Evolutionary conservation across 2,329 filamentous ascomycete genomes (phyloP).

Genomic region (Epichloe sylvatica): DNA sequence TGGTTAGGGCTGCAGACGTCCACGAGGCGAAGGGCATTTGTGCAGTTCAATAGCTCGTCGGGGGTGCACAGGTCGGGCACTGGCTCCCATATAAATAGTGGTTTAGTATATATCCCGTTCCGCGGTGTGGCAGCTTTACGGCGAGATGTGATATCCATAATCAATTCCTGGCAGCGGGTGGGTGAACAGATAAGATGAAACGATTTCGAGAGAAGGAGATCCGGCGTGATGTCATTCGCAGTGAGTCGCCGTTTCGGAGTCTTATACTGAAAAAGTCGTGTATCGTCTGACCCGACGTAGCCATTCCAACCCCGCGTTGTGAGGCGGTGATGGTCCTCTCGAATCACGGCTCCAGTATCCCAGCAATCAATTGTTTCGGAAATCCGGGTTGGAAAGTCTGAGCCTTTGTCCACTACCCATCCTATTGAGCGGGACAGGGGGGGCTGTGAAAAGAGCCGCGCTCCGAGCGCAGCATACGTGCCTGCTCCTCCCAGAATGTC

Average conservation of each 20-base stretch:
- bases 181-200: slow-evolving; percentile 86
- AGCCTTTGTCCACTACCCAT: slow-evolving; percentile 84
- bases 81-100: slow-evolving; percentile 87
- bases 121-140: slow-evolving; percentile 27
- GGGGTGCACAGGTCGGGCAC: slow-evolving; percentile 78
- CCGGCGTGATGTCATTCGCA: slow-evolving; percentile 51
- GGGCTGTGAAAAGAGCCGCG: slow-evolving; percentile 74
- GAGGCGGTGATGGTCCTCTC: slow-evolving; percentile 49
- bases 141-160: slow-evolving; percentile 52
- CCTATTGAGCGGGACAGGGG: slow-evolving; percentile 54
- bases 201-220: slow-evolving; percentile 55
- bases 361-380: slow-evolving; percentile 53
- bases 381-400: slow-evolving; percentile 64
- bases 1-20: slow-evolving; percentile 70
- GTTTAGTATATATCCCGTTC: slow-evolving; percentile 31
- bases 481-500: slow-evolving; percentile 83
- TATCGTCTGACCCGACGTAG: slow-evolving; percentile 57
- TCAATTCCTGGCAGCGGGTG: slow-evolving; percentile 59
- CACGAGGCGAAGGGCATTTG: slow-evolving; percentile 46
- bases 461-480: slow-evolving; percentile 74
- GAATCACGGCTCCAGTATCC: slow-evolving; percentile 59
- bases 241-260: slow-evolving; percentile 77
- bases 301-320: slow-evolving; percentile 92
- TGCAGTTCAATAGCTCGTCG: slow-evolving; percentile 49
- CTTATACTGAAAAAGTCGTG: slow-evolving; percentile 68